Conservation (phyloP, 371 early-diverging fungal species). For the Zancudomyces culisetae region DNA sequence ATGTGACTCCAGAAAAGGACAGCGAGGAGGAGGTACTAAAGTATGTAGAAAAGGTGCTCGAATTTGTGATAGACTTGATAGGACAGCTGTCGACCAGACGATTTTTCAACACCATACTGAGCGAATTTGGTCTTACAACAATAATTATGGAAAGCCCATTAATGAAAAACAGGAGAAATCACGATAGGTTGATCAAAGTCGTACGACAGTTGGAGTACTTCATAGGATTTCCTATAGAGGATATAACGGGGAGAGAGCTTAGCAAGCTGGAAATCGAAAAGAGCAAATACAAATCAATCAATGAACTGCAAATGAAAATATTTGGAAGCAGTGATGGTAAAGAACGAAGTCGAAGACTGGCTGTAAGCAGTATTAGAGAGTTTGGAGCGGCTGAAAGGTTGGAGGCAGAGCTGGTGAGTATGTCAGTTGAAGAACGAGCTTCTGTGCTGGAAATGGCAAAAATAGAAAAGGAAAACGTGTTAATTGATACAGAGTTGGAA, state of each 20-base stretch:
- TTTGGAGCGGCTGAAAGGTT: not conserved
- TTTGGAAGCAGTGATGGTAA: not conserved
- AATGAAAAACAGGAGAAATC: slow-evolving; percentile 19
- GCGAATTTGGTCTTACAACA: slow-evolving; percentile 57
- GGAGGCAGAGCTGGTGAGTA: not conserved
- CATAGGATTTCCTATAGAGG: slow-evolving; percentile 60
- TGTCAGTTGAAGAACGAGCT: not conserved
- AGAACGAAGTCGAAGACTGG: not conserved
- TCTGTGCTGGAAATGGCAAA: not conserved
- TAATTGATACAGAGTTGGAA: no score
- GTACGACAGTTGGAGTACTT: slow-evolving; percentile 42
- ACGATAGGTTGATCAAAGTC: slow-evolving; percentile 33
- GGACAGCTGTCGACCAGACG: slow-evolving; percentile 82
- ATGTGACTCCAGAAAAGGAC: not conserved
- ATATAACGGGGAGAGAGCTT: slow-evolving; percentile 57
- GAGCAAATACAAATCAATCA: slow-evolving; percentile 12
- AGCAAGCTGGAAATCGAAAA: slow-evolving; percentile 28
- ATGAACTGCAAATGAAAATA: not conserved
- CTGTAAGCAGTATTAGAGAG: not conserved
- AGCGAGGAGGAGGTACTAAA: slow-evolving; percentile 7
- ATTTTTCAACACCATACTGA: slow-evolving; percentile 55
- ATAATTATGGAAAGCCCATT: slow-evolving; percentile 34
- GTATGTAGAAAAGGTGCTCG: slow-evolving; percentile 55
- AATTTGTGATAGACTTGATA: slow-evolving; percentile 66
- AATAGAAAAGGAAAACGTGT: not conserved